Base-by-base conservation (phyloP, 768 basidiomycete species). In the Trametes gibbosa region DNA sequence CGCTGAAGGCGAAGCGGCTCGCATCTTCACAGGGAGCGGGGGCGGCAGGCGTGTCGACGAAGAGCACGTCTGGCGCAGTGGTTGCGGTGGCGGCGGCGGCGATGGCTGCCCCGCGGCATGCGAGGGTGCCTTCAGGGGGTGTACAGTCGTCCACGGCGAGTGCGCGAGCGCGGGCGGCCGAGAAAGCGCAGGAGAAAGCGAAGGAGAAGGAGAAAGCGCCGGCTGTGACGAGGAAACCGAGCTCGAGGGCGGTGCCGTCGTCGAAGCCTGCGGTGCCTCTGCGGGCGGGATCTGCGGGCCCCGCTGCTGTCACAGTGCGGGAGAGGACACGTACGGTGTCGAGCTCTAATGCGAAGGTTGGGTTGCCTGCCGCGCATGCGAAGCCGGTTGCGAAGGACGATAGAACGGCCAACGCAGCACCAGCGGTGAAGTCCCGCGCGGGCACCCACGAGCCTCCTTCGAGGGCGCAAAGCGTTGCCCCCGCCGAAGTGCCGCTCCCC, bases 401-500 rank as follows among this genome's bases (percentile, higher is more conserved):
- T 5, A 45, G 41, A 24, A 32, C 25, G n/a, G 37, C 24, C 13
- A 56, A 45, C 8, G 29, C 29, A 10, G 29, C 29, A 5, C 5
- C 51, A 5, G 48, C 42, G 10, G 13, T 27, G 17, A 63, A 34
- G 53, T 24, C 62, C 1, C 45, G 59, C 24, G 53, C 59, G 41
- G 59, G 48, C 7, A 55, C 51, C 25, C 50, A 50, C 3, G 53
- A 55, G 34, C 45, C 56, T 10, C 46, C 55, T 27, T 51, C 56
- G 47, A 34, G 50, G n/a, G 55, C 46, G 40, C 43, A 57, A 21
- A 48, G 35, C 29, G 50, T 58, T 2, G 25, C 51, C 13, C 55
- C 61, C 1, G 56, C 51, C n/a, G 61, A 62, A 2, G 49, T 62
- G 19, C 61, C 61, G 21, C 56, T 62, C 3, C 61, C 61, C 0